A percentile compares a stretch with the other conserved stretches of the same genome.
Conservation (phyloP, 805 yeast genomes). For the Nakazawaea ernobii region DNA sequence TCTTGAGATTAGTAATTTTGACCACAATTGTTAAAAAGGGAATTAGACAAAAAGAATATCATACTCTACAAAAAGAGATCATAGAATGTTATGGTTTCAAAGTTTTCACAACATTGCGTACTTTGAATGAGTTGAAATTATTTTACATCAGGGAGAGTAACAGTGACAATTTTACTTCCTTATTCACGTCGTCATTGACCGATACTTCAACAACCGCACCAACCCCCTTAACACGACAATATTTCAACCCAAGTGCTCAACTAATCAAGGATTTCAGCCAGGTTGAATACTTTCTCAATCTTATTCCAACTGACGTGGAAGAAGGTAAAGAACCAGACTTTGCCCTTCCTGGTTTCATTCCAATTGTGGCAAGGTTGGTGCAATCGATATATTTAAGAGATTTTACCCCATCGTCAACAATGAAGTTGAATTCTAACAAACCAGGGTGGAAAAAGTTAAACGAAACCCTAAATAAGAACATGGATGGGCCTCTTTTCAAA, state of each 20-base stretch:
- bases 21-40: conserved; percentile 66
- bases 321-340: conserved; percentile 40
- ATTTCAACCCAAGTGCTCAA: conserved; percentile 15
- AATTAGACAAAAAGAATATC: conserved; percentile 57
- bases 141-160: conserved; percentile 30
- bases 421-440: conserved; percentile 9
- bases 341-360: conserved; percentile 79
- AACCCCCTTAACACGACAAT: not conserved
- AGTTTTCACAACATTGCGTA: conserved; percentile 40
- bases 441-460: conserved; percentile 39
- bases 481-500: conserved; percentile 29
- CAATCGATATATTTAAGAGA: conserved; percentile 62
- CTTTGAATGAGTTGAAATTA: conserved; percentile 43
- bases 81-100: conserved; percentile 61
- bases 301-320: conserved; percentile 38
- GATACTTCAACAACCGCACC: not conserved
- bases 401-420: conserved; percentile 20
- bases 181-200: conserved; percentile 11
- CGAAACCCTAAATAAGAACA: conserved; percentile 31
- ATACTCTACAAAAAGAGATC: conserved; percentile 46
- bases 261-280: conserved; percentile 27
- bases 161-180: conserved; percentile 1
- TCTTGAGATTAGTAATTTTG: conserved; percentile 50
- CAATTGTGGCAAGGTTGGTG: conserved; percentile 62
- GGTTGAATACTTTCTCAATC: conserved; percentile 35